A percentile compares a stretch with the other conserved stretches of the same genome.
Evolutionary conservation across 441 rosid species (phyloP).

Genomic region (Biscutella laevigata): DNA sequence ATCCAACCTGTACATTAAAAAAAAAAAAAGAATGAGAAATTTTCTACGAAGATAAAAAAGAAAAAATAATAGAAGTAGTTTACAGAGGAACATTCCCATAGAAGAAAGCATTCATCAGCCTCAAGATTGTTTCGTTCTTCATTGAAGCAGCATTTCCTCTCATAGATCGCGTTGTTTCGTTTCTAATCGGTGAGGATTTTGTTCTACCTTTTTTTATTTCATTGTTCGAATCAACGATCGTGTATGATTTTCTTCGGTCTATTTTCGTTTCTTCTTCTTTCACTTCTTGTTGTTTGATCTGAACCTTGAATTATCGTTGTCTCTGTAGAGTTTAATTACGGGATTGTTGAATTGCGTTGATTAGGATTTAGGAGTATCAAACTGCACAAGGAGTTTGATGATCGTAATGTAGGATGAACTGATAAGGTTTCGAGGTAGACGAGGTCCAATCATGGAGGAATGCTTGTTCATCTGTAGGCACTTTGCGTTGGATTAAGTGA

Average conservation of each 20-base stretch:
- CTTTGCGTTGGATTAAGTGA: not conserved
- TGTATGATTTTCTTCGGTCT: not conserved
- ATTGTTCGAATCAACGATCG: constrained; percentile 2
- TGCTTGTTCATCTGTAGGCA: not conserved
- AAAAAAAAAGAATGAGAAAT: not conserved
- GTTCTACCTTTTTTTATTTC: not conserved
- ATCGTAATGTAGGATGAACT: constrained; percentile 14
- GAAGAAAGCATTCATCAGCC: constrained; percentile 1
- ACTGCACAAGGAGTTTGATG: not conserved
- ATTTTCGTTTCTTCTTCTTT: no score
- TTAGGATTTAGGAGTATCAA: constrained; percentile 12
- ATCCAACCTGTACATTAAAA: not conserved
- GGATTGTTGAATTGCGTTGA: not conserved
- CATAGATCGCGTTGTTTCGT: not conserved
- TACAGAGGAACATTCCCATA: constrained; percentile 9
- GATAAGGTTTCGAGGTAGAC: constrained; percentile 2
- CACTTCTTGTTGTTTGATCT: not conserved
- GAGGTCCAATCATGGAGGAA: constrained; percentile 4
- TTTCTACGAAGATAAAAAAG: constrained; percentile 3
- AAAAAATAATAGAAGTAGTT: constrained; percentile 1
- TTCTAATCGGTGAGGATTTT: constrained; percentile 20
- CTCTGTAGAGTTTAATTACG: not conserved
- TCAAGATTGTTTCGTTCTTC: not conserved
- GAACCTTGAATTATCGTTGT: not conserved
- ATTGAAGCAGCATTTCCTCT: constrained; percentile 13